Evolutionary conservation across 2,329 filamentous ascomycete species (phyloP).

Genomic region (Magnaporthiopsis poae): DNA sequence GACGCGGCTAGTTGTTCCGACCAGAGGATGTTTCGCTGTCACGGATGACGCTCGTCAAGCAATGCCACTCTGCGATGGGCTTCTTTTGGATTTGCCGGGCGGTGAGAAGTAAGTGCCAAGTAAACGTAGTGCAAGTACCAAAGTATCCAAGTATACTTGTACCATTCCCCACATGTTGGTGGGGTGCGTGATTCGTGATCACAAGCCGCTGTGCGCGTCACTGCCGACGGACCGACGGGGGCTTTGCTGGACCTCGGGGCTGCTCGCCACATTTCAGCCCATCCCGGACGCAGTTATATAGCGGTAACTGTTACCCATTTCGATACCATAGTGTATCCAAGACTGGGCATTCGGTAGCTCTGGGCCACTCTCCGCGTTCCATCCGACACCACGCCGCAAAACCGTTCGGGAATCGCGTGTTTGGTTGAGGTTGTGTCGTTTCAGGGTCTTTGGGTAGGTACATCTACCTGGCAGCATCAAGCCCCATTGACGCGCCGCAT

Average conservation of each 20-base stretch:
- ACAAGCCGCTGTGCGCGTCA: background rate
- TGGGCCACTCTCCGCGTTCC: too few species aligned
- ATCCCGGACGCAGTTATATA: background rate
- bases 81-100: background rate
- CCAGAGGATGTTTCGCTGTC: background rate
- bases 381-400: background rate
- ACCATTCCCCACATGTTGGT: background rate
- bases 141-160: background rate
- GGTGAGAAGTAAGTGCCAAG: background rate
- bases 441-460: too few species aligned
- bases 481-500: too few species aligned
- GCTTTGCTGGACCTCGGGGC: too few species aligned
- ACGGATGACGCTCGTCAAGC: background rate
- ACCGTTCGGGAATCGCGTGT: background rate
- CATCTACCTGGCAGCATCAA: too few species aligned
- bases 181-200: background rate
- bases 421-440: background rate
- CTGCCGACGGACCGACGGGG: background rate
- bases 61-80: background rate
- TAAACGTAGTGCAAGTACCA: background rate
- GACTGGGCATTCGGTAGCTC: too few species aligned
- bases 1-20: too few species aligned
- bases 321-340: too few species aligned
- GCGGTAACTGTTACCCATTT: too few species aligned
- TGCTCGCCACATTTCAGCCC: background rate